Conservation (phyloP, 805 yeast species). For the Candida jianshihensis region DNA sequence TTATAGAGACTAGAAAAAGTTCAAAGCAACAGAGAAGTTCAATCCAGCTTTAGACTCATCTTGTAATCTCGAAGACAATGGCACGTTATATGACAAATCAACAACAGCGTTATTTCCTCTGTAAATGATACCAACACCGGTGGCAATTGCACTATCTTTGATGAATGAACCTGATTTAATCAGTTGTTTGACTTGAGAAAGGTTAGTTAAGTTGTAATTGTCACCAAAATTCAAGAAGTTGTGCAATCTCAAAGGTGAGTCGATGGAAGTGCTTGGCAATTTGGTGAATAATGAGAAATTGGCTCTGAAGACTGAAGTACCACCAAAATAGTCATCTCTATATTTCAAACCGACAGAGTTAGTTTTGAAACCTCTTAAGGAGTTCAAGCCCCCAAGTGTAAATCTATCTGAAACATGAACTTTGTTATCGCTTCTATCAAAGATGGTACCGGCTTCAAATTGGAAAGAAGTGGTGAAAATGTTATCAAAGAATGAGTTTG, state of each 20-base stretch:
- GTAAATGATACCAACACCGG: slow-evolving; percentile 49
- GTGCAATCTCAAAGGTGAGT: slow-evolving; percentile 53
- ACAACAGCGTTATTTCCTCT: slow-evolving; percentile 45
- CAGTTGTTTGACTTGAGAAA: slow-evolving; percentile 8
- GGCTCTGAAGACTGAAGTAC: slow-evolving; percentile 41
- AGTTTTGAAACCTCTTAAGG: slow-evolving; percentile 57
- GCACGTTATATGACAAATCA: slow-evolving; percentile 49
- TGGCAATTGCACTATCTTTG: slow-evolving; percentile 34
- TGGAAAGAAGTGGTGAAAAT: slow-evolving; percentile 41
- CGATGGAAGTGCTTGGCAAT: slow-evolving; percentile 40
- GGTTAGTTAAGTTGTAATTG: background rate
- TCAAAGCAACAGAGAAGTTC: slow-evolving; percentile 44
- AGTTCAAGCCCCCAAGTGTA: slow-evolving; percentile 61
- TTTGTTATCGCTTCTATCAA: slow-evolving; percentile 22
- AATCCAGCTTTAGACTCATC: slow-evolving; percentile 49
- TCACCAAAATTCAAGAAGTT: slow-evolving; percentile 35
- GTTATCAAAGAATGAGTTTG: slow-evolving; percentile 36
- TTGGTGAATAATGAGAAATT: slow-evolving; percentile 46
- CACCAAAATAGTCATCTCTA: slow-evolving; percentile 47
- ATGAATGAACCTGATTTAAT: slow-evolving; percentile 16
- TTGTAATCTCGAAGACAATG: slow-evolving; percentile 37
- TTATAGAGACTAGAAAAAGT: slow-evolving; percentile 20
- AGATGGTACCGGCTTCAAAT: slow-evolving; percentile 45
- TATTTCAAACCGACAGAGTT: slow-evolving; percentile 50
- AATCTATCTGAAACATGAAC: slow-evolving; percentile 67